Base-by-base conservation (phyloP, 1,139 yeast species). In the Scheffersomyces illinoinensis region DNA sequence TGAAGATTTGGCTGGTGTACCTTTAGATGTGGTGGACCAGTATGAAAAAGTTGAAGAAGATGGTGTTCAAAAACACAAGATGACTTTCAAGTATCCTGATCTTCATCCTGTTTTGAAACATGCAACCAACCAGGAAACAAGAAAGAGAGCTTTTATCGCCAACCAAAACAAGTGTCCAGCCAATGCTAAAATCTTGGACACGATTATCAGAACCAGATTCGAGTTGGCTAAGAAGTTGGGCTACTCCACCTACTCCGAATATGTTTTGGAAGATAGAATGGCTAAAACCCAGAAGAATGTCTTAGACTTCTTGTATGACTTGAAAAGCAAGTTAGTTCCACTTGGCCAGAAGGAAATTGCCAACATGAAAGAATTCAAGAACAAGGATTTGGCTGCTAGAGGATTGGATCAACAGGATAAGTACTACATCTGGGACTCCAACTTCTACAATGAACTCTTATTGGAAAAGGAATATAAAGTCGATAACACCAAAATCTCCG, bases 61-160 rank as follows among this genome's bases (percentile, higher is more conserved):
- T 53, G 86, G 82, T 17, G 69, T 69, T 47, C 62, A 63, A 4
- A 83, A 82, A 67, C 82, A 75, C 68, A 88, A 88, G 70, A 88
- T 91, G 78, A 88, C 96, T 4, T 91, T 84, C 77, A 90, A 91
- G 71, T 89, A 90, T 68, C 95, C 97, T 4, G 96, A 91, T 68
- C 75, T 89, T 56, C 76, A 88, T 64, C 96, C 96, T 0, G 88
- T 88, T n/a, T 75, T 90, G 71, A 88, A 89, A 70, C 85, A 86
- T 70, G 93, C 96, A 53, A 78, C 81, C 59, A 76, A 76, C 62
- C 83, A 86, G 51, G 83, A 82, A 18, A 89, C 96, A 2, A 83
- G 97, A 72, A 87, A 85, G 70, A 68, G 71, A 21, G 91, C 92
- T 0, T 88, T 79, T 66, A 67, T 84, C 53, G 93, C 89, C 17